These are phyloP conservation scores for Komagataella ulmi DNA, from an alignment of 805 yeast genomes.

Conservation along the genomic window DNA sequence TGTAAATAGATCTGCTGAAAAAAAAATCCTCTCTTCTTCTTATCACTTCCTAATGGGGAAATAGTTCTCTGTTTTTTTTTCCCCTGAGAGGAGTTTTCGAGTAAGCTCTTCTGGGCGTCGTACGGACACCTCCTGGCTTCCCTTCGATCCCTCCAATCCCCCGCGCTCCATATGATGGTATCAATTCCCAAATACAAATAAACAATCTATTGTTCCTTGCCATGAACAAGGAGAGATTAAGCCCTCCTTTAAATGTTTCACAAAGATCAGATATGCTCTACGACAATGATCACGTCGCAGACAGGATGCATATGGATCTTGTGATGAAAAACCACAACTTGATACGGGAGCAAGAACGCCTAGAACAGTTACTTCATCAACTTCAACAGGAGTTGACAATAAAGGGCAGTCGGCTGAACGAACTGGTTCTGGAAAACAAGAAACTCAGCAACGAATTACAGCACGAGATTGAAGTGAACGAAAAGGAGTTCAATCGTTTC, in stretches of 20 bases:
- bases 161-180: not conserved
- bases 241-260: slow-evolving; percentile 1
- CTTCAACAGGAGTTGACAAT: slow-evolving; percentile 15
- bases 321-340: slow-evolving; percentile 15
- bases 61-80: no score
- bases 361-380: slow-evolving; percentile 17
- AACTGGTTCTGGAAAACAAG: slow-evolving; percentile 13
- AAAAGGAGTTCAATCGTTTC: slow-evolving; percentile 17
- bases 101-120: not conserved
- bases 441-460: slow-evolving; percentile 11
- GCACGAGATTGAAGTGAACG: slow-evolving; percentile 16
- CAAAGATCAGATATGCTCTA: slow-evolving; percentile 7
- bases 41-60: not conserved
- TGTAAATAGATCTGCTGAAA: not conserved
- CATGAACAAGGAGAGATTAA: not conserved
- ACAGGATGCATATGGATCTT: slow-evolving; percentile 16
- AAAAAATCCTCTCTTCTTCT: not conserved
- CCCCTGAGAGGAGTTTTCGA: not conserved
- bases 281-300: slow-evolving; percentile 6
- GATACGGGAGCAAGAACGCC: slow-evolving; percentile 19
- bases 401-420: slow-evolving; percentile 13
- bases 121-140: not conserved
- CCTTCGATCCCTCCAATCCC: slow-evolving; percentile 1
- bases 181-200: not conserved
- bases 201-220: not conserved